Evolutionary conservation across 2,329 filamentous ascomycete genomes (phyloP), one percentile per base, ranked within the genome.

Genomic region (Cladosporium colombiae): DNA sequence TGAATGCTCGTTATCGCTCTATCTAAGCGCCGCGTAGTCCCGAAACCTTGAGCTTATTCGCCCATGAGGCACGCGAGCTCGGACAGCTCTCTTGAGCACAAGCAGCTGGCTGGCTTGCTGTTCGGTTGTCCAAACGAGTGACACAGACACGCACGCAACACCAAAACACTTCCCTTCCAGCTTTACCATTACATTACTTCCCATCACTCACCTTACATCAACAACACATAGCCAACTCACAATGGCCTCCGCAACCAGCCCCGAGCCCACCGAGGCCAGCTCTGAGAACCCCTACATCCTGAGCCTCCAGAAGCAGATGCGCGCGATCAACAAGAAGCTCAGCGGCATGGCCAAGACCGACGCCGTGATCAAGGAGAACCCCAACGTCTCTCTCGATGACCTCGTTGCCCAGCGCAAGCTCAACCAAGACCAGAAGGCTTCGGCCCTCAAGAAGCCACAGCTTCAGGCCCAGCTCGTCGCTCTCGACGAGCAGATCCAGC

Each of bases 271-370:
- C 67, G 88, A 91, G 65, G 87, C 87, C 67, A 75, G 78, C 68
- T 82, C 81, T 68, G 93, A 97, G 77, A 93, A 87, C 74, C 83
- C 88, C 46, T 93, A 94, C 80, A 85, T 97, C 76, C 92, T 89
- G 77, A 94, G 98, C 78, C 84, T 98, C 59, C 88, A 94, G 76
- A 97, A 96, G 93, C 92, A 88, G 79, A 91, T 97, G 73, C 93
- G 94, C 76, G 96, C 95, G 79, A 82, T 95, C 75, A 91, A 89
- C 83, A 98, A 97, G 86, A 97, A 97, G 82, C 89, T 98, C 89
- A 83, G 85, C 76, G 88, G 89, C 77, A 88, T 88, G 70, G 85
- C 87, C 72, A 93, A 91, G 81, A 89, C 90, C 75, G 89, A 93
- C 72, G 74, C 83, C 59, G 81, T 93, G 71, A 82, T 93, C 70